Evolutionary conservation across 2,329 filamentous ascomycete genomes (phyloP), one percentile per base, ranked within the genome.

Genomic region (Clathrospora elynae): DNA sequence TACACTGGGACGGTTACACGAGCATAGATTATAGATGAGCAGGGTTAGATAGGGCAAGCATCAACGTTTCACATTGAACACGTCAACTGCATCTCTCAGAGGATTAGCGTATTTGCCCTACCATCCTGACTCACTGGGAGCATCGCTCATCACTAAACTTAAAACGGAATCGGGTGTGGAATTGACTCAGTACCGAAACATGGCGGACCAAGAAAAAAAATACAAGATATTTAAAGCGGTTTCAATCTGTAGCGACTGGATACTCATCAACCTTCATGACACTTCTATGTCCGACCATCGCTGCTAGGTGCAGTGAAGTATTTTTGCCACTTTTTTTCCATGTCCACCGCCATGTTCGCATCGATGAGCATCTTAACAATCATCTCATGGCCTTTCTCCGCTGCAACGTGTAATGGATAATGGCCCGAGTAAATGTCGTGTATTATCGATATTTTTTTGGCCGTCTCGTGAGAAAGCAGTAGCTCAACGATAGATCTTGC

Each of bases 1-100:
- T 43, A 50, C 18, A 19, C n/a, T 5, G 34, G 13, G 29, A 33
- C 9, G 25, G 14, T 23, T 33, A 36, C 10, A 35, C 24, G 12
- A 37, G 12, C 20, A 42, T 10, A n/a, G 10, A 12, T 6, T 29
- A 16, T 28, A 22, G 17, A 28, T 6, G 23, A 36, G n/a, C 10
- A 35, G 31, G n/a, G 9, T 22, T 14, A 34, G 9, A 24, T 16
- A 23, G 19, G 5, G 14, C 8, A 20, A 32, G 7, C 6, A 11
- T 31, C 19, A 11, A 32, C 30, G 16, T 10, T 5, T 32, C 30
- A 20, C 17, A 16, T 20, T 11, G 17, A 8, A 11, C 17, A 14
- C 13, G 16, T 16, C 13, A 31, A 18, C 13, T n/a, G n/a, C n/a
- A n/a, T 28, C 25, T 13, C n/a, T 28, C 25, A 28, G 25, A n/a